Percentiles rank a stretch among this genome's conserved stretches.
phyloP scores from a whole-genome alignment of 768 basidiomycete genomes.

The Auriscalpium vulgare region DNA sequence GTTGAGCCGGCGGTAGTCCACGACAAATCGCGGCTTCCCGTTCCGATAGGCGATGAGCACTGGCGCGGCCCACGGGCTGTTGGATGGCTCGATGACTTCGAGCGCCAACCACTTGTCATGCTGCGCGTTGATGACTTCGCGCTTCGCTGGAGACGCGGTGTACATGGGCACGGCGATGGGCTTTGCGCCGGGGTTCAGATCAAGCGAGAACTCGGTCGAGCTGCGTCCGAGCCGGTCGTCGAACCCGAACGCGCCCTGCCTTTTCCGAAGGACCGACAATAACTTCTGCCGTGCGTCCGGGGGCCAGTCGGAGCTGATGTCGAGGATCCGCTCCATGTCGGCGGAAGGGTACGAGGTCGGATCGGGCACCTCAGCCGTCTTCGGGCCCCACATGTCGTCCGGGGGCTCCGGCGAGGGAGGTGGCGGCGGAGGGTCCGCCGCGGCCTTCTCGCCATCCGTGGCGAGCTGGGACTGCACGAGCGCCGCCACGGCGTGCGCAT shows the following conservation, averaged over 20 bases:
- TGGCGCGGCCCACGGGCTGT: constrained; percentile 26
- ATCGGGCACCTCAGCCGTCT: not conserved
- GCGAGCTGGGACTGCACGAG: not conserved
- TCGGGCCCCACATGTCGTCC: not conserved
- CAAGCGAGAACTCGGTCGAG: not conserved
- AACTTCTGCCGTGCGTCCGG: not conserved
- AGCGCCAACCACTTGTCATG: constrained; percentile 19
- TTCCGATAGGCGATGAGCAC: constrained; percentile 27
- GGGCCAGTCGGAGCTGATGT: not conserved
- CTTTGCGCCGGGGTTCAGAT: constrained; percentile 16
- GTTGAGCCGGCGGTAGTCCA: constrained; percentile 23
- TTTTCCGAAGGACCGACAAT: not conserved
- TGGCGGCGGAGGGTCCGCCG: not conserved
- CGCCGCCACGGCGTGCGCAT: not conserved
- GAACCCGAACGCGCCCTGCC: not conserved
- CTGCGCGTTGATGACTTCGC: not conserved
- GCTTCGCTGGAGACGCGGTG: constrained; percentile 15
- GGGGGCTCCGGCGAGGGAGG: not conserved
- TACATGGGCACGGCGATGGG: constrained; percentile 20
- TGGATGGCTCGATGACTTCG: constrained; percentile 29
- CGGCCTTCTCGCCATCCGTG: not conserved
- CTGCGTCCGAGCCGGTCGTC: not conserved
- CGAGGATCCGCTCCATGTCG: not conserved
- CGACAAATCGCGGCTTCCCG: constrained; percentile 25
- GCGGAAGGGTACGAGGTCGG: not conserved